Evolutionary conservation across 352 stramenopile genomes (phyloP).

Genomic region (Pythium rhizo-oryzae): DNA sequence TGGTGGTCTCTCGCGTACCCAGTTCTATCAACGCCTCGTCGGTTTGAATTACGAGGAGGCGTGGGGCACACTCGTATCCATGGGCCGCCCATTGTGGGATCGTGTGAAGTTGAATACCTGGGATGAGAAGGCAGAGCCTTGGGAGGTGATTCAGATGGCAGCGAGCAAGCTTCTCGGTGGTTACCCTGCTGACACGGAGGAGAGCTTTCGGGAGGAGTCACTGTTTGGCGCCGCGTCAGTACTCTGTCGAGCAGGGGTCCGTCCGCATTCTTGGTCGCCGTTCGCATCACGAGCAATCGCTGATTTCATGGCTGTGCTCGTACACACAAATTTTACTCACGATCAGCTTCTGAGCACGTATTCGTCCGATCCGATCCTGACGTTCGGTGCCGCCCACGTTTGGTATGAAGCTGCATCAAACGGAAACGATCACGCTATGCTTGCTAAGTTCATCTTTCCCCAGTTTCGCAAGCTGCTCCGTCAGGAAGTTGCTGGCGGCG

Average conservation of each 20-base stretch:
- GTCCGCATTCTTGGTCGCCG: constrained; percentile 16
- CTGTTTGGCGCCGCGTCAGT: constrained; percentile 29
- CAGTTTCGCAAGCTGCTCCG: constrained; percentile 4
- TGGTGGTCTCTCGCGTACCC: no score
- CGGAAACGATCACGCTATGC: neutral
- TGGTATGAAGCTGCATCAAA: constrained; percentile 8
- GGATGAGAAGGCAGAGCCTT: neutral
- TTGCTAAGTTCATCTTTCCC: constrained; percentile 6
- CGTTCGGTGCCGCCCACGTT: constrained; percentile 34
- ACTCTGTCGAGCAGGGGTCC: constrained; percentile 35
- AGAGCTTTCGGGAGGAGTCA: constrained; percentile 7
- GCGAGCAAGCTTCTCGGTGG: neutral
- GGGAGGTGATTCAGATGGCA: constrained; percentile 1
- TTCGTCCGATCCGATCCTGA: constrained; percentile 32
- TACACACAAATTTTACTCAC: constrained; percentile 20
- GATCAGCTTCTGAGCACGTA: constrained; percentile 29
- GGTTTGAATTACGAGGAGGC: neutral
- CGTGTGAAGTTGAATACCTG: neutral
- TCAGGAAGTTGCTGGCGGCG: constrained; percentile 9
- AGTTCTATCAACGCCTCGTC: neutral
- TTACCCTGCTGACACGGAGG: no score
- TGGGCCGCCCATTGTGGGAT: constrained; percentile 17
- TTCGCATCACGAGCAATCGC: constrained; percentile 29
- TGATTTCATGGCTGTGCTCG: constrained; percentile 32
- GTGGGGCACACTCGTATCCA: neutral